Conservation (phyloP, 106 monocot species). For the Dendrobium officinale region DNA sequence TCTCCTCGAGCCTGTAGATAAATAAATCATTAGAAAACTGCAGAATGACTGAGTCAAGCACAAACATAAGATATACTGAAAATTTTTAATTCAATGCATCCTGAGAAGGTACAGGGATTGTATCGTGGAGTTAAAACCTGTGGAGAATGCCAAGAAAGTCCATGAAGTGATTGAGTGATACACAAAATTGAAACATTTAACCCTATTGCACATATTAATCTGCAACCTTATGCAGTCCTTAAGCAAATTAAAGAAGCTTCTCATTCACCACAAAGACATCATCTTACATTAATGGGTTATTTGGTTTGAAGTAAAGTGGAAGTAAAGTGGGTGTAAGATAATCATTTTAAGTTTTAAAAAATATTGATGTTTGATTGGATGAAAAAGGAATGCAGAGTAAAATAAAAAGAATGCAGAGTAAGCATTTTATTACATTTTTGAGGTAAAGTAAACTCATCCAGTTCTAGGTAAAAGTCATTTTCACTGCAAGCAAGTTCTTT, state of each 20-base stretch:
- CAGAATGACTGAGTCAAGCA: not conserved
- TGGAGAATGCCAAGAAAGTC: not conserved
- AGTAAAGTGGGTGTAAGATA: too few species aligned
- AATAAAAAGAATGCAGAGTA: too few species aligned
- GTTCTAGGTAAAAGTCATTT: too few species aligned
- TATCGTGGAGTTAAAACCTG: not conserved
- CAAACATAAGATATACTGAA: not conserved
- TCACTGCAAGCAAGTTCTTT: too few species aligned
- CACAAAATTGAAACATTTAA: not conserved
- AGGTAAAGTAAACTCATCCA: too few species aligned
- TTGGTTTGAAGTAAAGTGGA: too few species aligned
- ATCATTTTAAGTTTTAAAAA: too few species aligned
- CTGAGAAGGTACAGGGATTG: not conserved
- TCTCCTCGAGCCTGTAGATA: constrained; percentile 59
- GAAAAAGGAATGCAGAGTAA: too few species aligned
- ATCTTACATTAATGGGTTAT: too few species aligned
- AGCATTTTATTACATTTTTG: too few species aligned
- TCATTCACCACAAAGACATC: too few species aligned
- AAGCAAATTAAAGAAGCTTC: not conserved
- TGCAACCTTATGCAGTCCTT: not conserved
- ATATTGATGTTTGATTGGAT: too few species aligned
- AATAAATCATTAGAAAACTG: not conserved
- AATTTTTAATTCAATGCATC: not conserved
- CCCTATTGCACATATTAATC: not conserved
- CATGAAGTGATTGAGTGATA: not conserved